Evolutionary conservation across 1,284 basidiomycete species (phyloP).

Genomic region (Cerioporus squamosus): DNA sequence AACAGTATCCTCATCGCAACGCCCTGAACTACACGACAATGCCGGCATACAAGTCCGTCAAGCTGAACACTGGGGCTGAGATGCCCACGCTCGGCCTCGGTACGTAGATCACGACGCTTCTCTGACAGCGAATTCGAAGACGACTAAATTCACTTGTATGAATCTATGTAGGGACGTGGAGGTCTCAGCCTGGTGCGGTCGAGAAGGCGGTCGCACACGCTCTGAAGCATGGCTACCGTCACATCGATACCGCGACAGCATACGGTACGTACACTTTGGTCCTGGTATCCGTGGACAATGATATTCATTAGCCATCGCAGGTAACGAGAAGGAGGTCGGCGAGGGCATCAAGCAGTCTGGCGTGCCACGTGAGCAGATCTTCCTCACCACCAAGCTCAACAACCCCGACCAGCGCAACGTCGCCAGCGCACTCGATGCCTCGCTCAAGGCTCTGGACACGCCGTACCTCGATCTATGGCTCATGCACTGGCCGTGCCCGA

Average conservation of each 20-base stretch:
- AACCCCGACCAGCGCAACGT: constrained; percentile 71
- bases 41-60: constrained; percentile 44
- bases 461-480: constrained; percentile 84
- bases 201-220: constrained; percentile 75
- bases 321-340: constrained; percentile 76
- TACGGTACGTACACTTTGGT: constrained; percentile 34
- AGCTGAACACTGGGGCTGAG: constrained; percentile 73
- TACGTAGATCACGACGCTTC: constrained; percentile 28
- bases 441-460: constrained; percentile 70
- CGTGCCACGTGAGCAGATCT: constrained; percentile 69
- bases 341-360: constrained; percentile 76
- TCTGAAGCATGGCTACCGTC: constrained; percentile 73
- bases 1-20: background rate
- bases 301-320: constrained; percentile 19
- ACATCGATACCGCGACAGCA: constrained; percentile 69
- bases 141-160: background rate
- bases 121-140: background rate
- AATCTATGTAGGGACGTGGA: constrained; percentile 69
- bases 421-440: constrained; percentile 69
- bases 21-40: constrained; percentile 11
- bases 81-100: constrained; percentile 83
- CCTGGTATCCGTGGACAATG: background rate
- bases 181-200: constrained; percentile 66
- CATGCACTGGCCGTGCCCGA: constrained; percentile 80
- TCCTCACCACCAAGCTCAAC: constrained; percentile 80